A percentile compares a stretch with the other conserved stretches of the same genome.
phyloP scores from a whole-genome alignment of 1,284 basidiomycete species.

The Phlebopus sp. region DNA sequence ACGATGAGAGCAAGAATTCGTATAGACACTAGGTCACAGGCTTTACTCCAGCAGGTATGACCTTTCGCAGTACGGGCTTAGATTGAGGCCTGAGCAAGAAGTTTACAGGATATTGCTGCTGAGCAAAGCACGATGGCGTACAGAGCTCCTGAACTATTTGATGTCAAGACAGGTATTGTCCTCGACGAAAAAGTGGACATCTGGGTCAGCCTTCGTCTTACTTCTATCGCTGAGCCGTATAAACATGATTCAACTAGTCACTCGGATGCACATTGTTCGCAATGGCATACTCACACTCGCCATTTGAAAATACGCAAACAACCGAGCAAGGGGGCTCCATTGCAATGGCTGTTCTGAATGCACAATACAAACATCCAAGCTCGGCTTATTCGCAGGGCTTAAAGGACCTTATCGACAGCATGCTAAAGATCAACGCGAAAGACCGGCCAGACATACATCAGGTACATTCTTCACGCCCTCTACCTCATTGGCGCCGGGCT shows the following conservation, averaged over 20 bases:
- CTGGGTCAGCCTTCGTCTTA: conserved; percentile 62
- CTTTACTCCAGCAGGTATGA: conserved; percentile 76
- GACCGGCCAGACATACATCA: conserved; percentile 82
- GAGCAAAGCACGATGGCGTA: conserved; percentile 98
- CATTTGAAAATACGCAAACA: conserved; percentile 86
- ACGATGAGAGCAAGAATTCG: conserved; percentile 76
- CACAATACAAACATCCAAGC: conserved; percentile 83
- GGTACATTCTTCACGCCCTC: conserved; percentile 42
- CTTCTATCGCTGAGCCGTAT: conserved; percentile 1
- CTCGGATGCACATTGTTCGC: conserved; percentile 91
- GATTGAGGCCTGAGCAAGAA: conserved; percentile 2
- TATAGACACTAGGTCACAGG: conserved; percentile 81
- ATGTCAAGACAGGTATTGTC: conserved; percentile 85
- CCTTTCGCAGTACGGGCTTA: not conserved
- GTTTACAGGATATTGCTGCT: conserved; percentile 80
- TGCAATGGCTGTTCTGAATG: conserved; percentile 92
- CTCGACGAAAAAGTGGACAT: conserved; percentile 96
- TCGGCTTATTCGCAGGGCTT: conserved; percentile 81
- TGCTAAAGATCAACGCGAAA: conserved; percentile 78
- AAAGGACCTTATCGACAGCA: conserved; percentile 76
- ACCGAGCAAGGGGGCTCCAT: conserved; percentile 89
- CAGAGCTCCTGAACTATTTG: conserved; percentile 91
- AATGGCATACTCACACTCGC: conserved; percentile 88
- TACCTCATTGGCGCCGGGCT: not conserved
- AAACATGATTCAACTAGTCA: conserved; percentile 50